Evolutionary conservation across 768 basidiomycete genomes (phyloP).

Genomic region (Lactifluus hygrophoroides): DNA sequence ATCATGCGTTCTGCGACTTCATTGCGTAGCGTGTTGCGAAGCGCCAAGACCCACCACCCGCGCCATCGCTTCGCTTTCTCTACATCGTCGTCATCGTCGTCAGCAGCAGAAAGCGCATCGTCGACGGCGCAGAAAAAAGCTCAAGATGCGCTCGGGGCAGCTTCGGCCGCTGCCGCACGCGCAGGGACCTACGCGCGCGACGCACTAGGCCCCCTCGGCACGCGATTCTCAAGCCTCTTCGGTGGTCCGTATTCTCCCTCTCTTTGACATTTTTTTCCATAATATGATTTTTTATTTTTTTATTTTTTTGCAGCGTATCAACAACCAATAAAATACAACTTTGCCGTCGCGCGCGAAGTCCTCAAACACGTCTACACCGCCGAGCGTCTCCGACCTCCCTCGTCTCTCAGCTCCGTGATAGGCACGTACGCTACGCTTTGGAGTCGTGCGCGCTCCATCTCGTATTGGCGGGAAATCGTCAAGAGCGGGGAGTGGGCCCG

Average conservation of each 20-base stretch:
- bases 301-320: conserved; percentile 52
- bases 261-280: too few species aligned
- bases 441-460: conserved; percentile 45
- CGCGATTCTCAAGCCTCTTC: too few species aligned
- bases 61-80: conserved; percentile 9
- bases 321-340: conserved; percentile 71
- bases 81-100: background rate
- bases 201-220: too few species aligned
- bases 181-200: too few species aligned
- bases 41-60: too few species aligned
- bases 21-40: background rate
- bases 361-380: conserved; percentile 45
- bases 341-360: conserved; percentile 66
- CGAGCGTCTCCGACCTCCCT: conserved; percentile 58
- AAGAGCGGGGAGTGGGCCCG: conserved; percentile 58
- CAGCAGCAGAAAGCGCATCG: background rate
- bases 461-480: conserved; percentile 53
- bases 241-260: conserved; percentile 33
- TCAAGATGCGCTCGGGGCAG: too few species aligned
- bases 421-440: conserved; percentile 59
- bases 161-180: too few species aligned
- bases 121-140: too few species aligned
- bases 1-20: background rate
- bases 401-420: conserved; percentile 41
- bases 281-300: too few species aligned